A percentile compares a stretch with the other conserved stretches of the same genome.
These are phyloP conservation scores for Trametes hirsuta DNA, from an alignment of 1,284 basidiomycete species.

Conservation along the genomic window DNA sequence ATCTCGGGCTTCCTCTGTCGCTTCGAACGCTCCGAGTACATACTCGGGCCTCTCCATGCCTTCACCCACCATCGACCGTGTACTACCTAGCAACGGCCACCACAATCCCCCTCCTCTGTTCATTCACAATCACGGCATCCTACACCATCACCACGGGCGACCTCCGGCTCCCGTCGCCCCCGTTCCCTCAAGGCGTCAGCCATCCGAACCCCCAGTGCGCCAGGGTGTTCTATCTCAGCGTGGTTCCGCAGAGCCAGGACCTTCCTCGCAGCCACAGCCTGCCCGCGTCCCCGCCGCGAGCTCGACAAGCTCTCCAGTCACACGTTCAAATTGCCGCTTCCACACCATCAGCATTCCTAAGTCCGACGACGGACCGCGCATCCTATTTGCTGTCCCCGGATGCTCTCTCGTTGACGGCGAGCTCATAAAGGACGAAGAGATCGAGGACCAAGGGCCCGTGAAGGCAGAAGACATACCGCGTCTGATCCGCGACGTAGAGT, in stretches of 20 bases:
- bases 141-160: conserved; percentile 40
- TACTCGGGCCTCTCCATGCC: conserved; percentile 15
- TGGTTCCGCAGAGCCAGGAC: conserved; percentile 6
- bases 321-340: conserved; percentile 66
- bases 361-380: conserved; percentile 51
- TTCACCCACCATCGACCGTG: conserved; percentile 30
- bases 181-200: conserved; percentile 1
- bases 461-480: conserved; percentile 49
- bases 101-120: conserved; percentile 29
- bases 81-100: conserved; percentile 30
- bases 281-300: background rate
- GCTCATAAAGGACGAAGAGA: conserved; percentile 60
- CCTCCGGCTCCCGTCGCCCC: conserved; percentile 17
- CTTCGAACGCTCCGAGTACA: conserved; percentile 37
- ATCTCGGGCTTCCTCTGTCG: conserved; percentile 55
- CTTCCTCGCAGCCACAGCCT: conserved; percentile 1
- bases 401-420: conserved; percentile 60
- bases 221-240: conserved; percentile 1
- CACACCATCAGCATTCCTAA: conserved; percentile 64
- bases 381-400: conserved; percentile 66
- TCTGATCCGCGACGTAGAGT: conserved; percentile 53
- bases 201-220: conserved; percentile 11
- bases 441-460: conserved; percentile 60
- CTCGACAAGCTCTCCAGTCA: conserved; percentile 31
- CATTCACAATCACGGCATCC: conserved; percentile 34